Conservation (phyloP, 345 rosid genomes). For the Pistacia vera region DNA sequence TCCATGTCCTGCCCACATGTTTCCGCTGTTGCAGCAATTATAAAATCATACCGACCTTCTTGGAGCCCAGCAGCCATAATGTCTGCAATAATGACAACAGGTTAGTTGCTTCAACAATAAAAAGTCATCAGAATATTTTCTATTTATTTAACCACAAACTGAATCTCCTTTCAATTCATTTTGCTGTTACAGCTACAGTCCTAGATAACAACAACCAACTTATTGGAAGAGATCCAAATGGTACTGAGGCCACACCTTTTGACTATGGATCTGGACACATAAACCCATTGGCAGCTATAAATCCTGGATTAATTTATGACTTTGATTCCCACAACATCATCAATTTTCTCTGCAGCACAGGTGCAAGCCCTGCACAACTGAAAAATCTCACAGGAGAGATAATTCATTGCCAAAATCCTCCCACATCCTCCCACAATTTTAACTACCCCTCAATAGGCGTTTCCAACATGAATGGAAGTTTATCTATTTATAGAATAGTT, state of each 20-base stretch:
- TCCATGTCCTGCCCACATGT: conserved; percentile 62
- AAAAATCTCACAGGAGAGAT: conserved; percentile 46
- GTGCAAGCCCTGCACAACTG: conserved; percentile 45
- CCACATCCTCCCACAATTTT: conserved; percentile 34
- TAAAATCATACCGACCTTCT: conserved; percentile 46
- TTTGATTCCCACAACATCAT: conserved; percentile 33
- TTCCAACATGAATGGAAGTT: conserved; percentile 43
- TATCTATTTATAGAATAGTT: conserved; percentile 38
- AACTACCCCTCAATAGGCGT: conserved; percentile 55
- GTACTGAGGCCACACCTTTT: conserved; percentile 43
- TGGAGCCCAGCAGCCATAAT: conserved; percentile 58
- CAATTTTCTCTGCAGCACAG: conserved; percentile 49
- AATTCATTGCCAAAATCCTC: conserved; percentile 32
- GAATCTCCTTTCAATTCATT: not conserved
- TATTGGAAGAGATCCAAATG: conserved; percentile 43
- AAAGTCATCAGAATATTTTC: not conserved
- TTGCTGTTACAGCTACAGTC: conserved; percentile 32
- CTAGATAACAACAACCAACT: conserved; percentile 32
- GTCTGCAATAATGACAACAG: conserved; percentile 67
- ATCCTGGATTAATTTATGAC: conserved; percentile 50
- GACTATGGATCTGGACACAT: conserved; percentile 62
- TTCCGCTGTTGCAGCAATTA: conserved; percentile 43
- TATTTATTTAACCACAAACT: not conserved
- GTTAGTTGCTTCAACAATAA: conserved; percentile 25
- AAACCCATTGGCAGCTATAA: conserved; percentile 43